Evolutionary conservation across 2,329 filamentous ascomycete genomes (phyloP).

Genomic region (Ophidiomyces ophidiicola): DNA sequence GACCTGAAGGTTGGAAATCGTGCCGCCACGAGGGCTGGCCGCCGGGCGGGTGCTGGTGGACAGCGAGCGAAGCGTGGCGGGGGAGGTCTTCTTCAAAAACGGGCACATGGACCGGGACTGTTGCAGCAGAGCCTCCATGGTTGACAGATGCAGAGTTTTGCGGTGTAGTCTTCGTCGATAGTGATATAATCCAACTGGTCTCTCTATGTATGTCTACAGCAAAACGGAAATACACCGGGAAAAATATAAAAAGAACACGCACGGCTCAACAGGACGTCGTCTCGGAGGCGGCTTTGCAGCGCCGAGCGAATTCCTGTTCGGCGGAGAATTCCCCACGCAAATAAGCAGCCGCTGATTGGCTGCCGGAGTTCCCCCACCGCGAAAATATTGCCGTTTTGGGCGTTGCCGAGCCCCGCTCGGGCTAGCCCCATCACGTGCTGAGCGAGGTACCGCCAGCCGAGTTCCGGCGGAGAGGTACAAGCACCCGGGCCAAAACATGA

Average conservation of each 20-base stretch:
- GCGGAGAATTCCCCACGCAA: neutral
- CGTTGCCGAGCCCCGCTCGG: neutral
- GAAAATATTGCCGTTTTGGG: slow-evolving; percentile 7
- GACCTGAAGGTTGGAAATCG: slow-evolving; percentile 93
- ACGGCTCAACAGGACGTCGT: too few species aligned
- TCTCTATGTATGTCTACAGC: too few species aligned
- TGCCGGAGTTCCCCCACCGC: neutral
- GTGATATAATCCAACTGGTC: too few species aligned
- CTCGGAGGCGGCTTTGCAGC: too few species aligned
- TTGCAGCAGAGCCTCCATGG: slow-evolving; percentile 86
- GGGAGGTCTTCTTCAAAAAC: slow-evolving; percentile 88
- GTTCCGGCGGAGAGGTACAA: slow-evolving; percentile 5
- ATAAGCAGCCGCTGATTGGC: slow-evolving; percentile 17
- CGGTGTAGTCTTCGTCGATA: neutral
- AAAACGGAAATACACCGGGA: too few species aligned
- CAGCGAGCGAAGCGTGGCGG: slow-evolving; percentile 78
- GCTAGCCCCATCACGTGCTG: slow-evolving; percentile 4
- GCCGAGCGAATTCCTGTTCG: too few species aligned
- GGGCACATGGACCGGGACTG: slow-evolving; percentile 96
- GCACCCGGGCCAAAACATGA: neutral
- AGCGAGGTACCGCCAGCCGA: neutral
- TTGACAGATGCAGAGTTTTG: neutral
- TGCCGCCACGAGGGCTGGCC: slow-evolving; percentile 59
- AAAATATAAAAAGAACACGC: too few species aligned
- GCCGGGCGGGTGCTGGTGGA: slow-evolving; percentile 54